Evolutionary conservation across 1,284 basidiomycete genomes (phyloP), one percentile per base, ranked within the genome.

Genomic region (Cryptococcus amylolentus): DNA sequence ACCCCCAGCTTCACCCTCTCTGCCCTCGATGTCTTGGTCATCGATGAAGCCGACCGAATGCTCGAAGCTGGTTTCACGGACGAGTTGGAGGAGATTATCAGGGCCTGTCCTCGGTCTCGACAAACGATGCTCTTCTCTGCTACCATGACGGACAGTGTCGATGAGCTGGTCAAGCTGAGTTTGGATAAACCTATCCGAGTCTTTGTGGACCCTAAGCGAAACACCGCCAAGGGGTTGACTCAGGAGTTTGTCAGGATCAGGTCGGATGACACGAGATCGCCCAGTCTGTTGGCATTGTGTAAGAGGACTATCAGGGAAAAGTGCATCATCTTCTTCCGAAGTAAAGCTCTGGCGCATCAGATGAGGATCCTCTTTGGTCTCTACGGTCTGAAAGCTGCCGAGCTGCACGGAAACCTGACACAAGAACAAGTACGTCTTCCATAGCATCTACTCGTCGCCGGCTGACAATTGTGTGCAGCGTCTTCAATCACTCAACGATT

Each of bases 61-160:
- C 84, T 98, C 42, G 93, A 92, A 39, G 95, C 97, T 70, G 95
- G 95, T 38, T 98, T 98, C 78, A 85, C 87, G n/a, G 94, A 94
- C 73, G 95, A 98, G 75, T 81, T 98, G 37, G 82, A 86, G 39
- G 95, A 98, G 78, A 97, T 98, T 66, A 86, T 98, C 75, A 87
- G 86, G 63, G 84, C 88, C 40, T 95, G 93, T 70, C 94, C 95
- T 1, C 79, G 81, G 14, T 88, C 88, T 14, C 85, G 95, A 41
- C 95, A 98, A 76, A 97, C 95, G 4, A 96, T 98, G 92, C 82
- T 98, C 27, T 98, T 98, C 78, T 96, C 92, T 0, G 95, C 95
- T 1, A 98, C 95, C 1, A 97, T 98, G 88, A 96, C 92, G 2
- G 95, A 98, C 77, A 88, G 88, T 1, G 89, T 98, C 8, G 92